A percentile compares a stretch with the other conserved stretches of the same genome.
phyloP scores from a whole-genome alignment of 768 basidiomycete genomes.

The Asterophora parasitica region DNA sequence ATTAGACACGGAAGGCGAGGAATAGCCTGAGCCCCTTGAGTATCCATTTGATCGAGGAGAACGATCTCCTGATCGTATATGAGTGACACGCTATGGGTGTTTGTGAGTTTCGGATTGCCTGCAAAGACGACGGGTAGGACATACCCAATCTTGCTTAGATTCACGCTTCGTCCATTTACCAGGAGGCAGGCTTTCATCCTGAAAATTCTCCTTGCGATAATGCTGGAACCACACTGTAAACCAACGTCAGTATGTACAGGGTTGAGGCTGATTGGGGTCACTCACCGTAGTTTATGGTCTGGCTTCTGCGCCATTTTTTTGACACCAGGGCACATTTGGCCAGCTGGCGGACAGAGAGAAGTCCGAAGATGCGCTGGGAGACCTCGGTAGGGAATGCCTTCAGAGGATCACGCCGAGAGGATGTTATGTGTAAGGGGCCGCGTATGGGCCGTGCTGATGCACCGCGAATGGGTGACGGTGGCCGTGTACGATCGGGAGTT shows the following conservation, averaged over 20 bases:
- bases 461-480: slow-evolving; percentile 48
- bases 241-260: background rate
- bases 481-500: slow-evolving; percentile 62
- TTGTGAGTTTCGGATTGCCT: slow-evolving; percentile 3
- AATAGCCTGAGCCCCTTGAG: slow-evolving; percentile 42
- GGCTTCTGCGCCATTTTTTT: slow-evolving; percentile 83
- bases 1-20: slow-evolving; percentile 42
- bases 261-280: background rate
- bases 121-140: slow-evolving; percentile 17
- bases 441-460: slow-evolving; percentile 45
- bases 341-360: slow-evolving; percentile 58
- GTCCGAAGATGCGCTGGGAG: slow-evolving; percentile 70
- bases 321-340: slow-evolving; percentile 77
- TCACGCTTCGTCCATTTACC: slow-evolving; percentile 92
- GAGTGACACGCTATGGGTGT: slow-evolving; percentile 46
- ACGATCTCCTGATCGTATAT: slow-evolving; percentile 38
- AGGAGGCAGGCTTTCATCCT: slow-evolving; percentile 69
- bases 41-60: slow-evolving; percentile 31
- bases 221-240: slow-evolving; percentile 88
- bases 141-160: slow-evolving; percentile 90
- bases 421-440: slow-evolving; percentile 39
- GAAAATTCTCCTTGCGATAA: slow-evolving; percentile 83
- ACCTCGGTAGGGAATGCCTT: slow-evolving; percentile 75
- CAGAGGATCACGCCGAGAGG: slow-evolving; percentile 53
- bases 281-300: slow-evolving; percentile 87